Evolutionary conservation across 768 basidiomycete species (phyloP).

Genomic region (Tubosaeta brunneosetosa): DNA sequence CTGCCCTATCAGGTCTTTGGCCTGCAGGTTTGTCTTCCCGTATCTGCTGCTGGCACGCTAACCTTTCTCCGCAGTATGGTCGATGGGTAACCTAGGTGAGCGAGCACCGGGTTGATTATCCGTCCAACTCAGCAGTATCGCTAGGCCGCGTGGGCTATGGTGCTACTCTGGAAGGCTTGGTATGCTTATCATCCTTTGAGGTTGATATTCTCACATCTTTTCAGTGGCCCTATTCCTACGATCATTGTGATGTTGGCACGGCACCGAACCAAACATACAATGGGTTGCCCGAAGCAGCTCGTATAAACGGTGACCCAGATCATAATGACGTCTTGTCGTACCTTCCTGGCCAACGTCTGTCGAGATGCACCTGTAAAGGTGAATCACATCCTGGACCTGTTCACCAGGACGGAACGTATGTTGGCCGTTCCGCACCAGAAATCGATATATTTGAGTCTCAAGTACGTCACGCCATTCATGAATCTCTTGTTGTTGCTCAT

Average conservation of each 20-base stretch:
- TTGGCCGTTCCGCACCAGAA: constrained; percentile 81
- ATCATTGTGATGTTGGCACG: constrained; percentile 92
- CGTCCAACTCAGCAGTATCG: neutral
- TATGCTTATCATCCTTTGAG: constrained; percentile 28
- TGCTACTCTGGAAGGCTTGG: constrained; percentile 79
- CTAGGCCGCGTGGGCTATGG: constrained; percentile 83
- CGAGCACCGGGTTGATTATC: neutral
- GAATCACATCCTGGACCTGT: constrained; percentile 87
- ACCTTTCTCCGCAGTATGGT: constrained; percentile 44
- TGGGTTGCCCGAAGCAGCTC: constrained; percentile 57
- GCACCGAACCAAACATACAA: constrained; percentile 75
- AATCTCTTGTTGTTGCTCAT: neutral
- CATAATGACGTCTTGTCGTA: constrained; percentile 62
- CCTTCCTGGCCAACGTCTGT: constrained; percentile 84
- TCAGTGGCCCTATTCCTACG: constrained; percentile 81
- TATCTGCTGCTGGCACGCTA: constrained; percentile 4
- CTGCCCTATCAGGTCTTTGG: constrained; percentile 52
- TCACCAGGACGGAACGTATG: constrained; percentile 69
- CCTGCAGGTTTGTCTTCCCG: constrained; percentile 44
- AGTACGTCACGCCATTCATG: constrained; percentile 31
- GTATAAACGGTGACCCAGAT: constrained; percentile 52
- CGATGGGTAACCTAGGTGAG: constrained; percentile 73
- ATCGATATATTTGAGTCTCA: constrained; percentile 89
- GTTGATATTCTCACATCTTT: constrained; percentile 1
- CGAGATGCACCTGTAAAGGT: constrained; percentile 81